A percentile compares a stretch with the other conserved stretches of the same genome.
Conservation (phyloP, 2,329 filamentous ascomycete genomes). For the Karstenula rhodostoma region DNA sequence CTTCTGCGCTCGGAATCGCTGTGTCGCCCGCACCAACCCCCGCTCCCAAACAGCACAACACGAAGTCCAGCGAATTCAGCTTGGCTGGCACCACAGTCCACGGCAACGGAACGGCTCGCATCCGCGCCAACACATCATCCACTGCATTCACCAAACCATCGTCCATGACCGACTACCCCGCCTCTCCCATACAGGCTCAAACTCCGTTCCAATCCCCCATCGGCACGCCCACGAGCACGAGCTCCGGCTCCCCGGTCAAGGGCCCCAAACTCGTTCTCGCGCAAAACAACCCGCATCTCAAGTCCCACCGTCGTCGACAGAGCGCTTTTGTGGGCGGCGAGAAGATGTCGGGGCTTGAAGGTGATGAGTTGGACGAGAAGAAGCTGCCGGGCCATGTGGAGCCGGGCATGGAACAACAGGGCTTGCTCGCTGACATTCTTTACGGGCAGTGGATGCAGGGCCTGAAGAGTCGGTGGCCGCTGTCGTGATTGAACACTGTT, state of each 20-base stretch:
- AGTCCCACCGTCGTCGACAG: slow-evolving; percentile 70
- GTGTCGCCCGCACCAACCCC: slow-evolving; percentile 39
- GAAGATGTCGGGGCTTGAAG: slow-evolving; percentile 53
- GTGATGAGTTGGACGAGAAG: slow-evolving; percentile 50
- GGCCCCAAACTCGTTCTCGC: slow-evolving; percentile 75
- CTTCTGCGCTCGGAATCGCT: slow-evolving; percentile 53
- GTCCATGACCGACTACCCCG: slow-evolving; percentile 29
- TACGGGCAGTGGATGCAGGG: slow-evolving; percentile 92
- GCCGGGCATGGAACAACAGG: slow-evolving; percentile 90
- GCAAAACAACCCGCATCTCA: slow-evolving; percentile 84
- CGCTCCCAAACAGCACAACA: slow-evolving; percentile 43
- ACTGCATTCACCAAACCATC: slow-evolving; percentile 27
- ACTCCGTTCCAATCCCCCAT: slow-evolving; percentile 33
- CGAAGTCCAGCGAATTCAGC: slow-evolving; percentile 42
- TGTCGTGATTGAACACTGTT: slow-evolving; percentile 21
- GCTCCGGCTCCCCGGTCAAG: slow-evolving; percentile 57
- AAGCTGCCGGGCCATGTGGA: slow-evolving; percentile 66
- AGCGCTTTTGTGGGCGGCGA: slow-evolving; percentile 52
- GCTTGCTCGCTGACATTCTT: slow-evolving; percentile 86
- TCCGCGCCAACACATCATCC: slow-evolving; percentile 41
- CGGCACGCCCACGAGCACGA: slow-evolving; percentile 39
- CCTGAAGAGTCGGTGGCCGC: slow-evolving; percentile 63
- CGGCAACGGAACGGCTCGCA: slow-evolving; percentile 43
- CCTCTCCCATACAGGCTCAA: slow-evolving; percentile 23
- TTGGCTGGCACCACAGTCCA: slow-evolving; percentile 46